A percentile compares a stretch with the other conserved stretches of the same genome.
phyloP scores from a whole-genome alignment of 2,329 filamentous ascomycete genomes.

The Neonectria punicea region DNA sequence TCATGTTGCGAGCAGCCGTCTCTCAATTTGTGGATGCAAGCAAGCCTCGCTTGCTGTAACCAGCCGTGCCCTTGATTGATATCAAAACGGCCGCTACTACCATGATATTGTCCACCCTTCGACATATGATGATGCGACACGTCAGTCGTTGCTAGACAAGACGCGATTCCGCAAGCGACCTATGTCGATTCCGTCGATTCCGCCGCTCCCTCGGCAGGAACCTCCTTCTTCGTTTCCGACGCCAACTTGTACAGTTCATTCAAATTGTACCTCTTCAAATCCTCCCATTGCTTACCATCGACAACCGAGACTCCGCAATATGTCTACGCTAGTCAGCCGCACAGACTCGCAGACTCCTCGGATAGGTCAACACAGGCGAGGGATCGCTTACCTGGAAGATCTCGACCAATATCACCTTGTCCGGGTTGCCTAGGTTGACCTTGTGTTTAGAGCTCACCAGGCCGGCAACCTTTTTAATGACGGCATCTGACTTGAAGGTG shows the following conservation, averaged over 20 bases:
- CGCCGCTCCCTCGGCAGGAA: constrained; percentile 24
- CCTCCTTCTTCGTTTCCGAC: constrained; percentile 34
- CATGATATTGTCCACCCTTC: constrained; percentile 7
- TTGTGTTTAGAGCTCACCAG: constrained; percentile 75
- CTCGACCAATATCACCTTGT: constrained; percentile 82
- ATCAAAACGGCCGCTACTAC: constrained; percentile 21
- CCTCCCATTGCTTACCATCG: constrained; percentile 74
- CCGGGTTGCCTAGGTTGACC: constrained; percentile 80
- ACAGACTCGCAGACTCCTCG: constrained; percentile 4
- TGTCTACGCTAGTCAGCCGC: constrained; percentile 60
- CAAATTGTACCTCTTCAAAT: constrained; percentile 80
- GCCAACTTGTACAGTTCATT: constrained; percentile 72
- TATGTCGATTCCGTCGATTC: constrained; percentile 31
- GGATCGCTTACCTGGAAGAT: constrained; percentile 74
- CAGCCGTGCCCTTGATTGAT: constrained; percentile 4
- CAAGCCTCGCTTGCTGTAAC: constrained; percentile 19
- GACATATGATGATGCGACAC: constrained; percentile 17
- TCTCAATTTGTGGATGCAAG: constrained; percentile 12
- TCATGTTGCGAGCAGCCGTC: background rate
- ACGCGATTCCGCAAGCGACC: constrained; percentile 23
- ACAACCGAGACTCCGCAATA: constrained; percentile 85
- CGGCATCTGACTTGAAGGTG: constrained; percentile 70
- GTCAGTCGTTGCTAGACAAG: constrained; percentile 18
- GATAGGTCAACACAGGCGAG: constrained; percentile 35
- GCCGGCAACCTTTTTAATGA: constrained; percentile 78